Conservation (phyloP, 345 rosid genomes). For the Rubroshorea leprosula region DNA sequence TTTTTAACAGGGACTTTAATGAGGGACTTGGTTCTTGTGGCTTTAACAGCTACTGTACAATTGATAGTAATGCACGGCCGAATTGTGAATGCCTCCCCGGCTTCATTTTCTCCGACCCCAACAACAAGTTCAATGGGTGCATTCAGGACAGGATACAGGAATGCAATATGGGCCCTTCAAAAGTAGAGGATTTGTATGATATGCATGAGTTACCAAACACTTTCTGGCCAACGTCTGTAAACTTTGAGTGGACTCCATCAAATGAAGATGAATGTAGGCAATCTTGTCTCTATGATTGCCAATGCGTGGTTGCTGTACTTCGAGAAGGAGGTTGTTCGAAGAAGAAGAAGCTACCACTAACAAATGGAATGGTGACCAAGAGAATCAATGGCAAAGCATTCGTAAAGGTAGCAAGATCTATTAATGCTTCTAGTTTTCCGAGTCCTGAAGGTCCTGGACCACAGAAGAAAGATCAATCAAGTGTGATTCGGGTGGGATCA, state of each 20-base stretch:
- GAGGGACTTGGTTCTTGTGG: conserved; percentile 22
- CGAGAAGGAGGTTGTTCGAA: conserved; percentile 6
- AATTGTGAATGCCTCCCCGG: conserved; percentile 21
- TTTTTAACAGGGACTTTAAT: background rate
- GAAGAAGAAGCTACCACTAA: conserved; percentile 23
- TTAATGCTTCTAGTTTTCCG: conserved; percentile 4
- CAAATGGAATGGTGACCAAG: conserved; percentile 8
- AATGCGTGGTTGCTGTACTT: conserved; percentile 17
- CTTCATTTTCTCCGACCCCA: conserved; percentile 12
- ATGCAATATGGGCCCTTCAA: conserved; percentile 13
- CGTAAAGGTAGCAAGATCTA: conserved; percentile 15
- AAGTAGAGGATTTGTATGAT: conserved; percentile 16
- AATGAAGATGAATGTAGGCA: conserved; percentile 14
- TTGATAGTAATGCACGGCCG: conserved; percentile 8
- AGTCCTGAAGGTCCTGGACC: background rate
- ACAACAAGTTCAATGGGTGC: conserved; percentile 15
- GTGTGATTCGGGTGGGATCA: conserved; percentile 6
- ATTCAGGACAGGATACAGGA: conserved; percentile 11
- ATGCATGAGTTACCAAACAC: background rate
- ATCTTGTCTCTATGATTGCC: conserved; percentile 19
- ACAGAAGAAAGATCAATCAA: background rate
- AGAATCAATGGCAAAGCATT: background rate
- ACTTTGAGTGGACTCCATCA: conserved; percentile 13
- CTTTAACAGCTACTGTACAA: conserved; percentile 22
- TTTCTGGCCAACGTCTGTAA: conserved; percentile 10